Evolutionary conservation across 768 basidiomycete genomes (phyloP).

Genomic region (Epithele typhae): DNA sequence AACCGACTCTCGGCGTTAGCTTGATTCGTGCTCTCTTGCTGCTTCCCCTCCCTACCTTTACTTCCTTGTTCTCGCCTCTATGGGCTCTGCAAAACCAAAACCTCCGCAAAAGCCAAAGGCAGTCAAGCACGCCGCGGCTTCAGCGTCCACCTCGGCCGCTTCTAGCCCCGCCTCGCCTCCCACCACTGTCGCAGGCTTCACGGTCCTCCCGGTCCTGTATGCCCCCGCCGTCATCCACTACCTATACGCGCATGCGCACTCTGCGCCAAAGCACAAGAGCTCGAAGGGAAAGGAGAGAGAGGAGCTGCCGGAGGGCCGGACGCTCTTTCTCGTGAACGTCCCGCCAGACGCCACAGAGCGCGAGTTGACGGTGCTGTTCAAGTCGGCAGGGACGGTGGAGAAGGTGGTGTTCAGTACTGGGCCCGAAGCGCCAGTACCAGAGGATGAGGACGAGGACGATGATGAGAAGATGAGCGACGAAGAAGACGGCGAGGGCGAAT

Average conservation of each 20-base stretch:
- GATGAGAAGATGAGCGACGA: slow-evolving; percentile 30
- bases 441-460: slow-evolving; percentile 33
- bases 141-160: background rate
- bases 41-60: too few relatives aligned
- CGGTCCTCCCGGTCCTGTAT: slow-evolving; percentile 40
- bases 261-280: slow-evolving; percentile 39
- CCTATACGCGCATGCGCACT: slow-evolving; percentile 73
- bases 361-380: slow-evolving; percentile 76
- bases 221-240: slow-evolving; percentile 51
- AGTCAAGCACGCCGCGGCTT: background rate
- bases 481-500: slow-evolving; percentile 33
- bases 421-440: slow-evolving; percentile 36
- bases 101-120: too few relatives aligned
- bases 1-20: too few relatives aligned
- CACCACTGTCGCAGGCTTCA: slow-evolving; percentile 40
- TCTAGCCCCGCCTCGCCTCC: slow-evolving; percentile 15
- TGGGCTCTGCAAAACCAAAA: too few relatives aligned
- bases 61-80: too few relatives aligned
- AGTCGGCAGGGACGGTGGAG: slow-evolving; percentile 73
- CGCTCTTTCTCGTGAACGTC: slow-evolving; percentile 84
- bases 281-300: slow-evolving; percentile 19
- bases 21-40: too few relatives aligned
- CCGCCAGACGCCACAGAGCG: slow-evolving; percentile 86
- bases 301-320: slow-evolving; percentile 52
- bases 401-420: slow-evolving; percentile 48